phyloP scores from a whole-genome alignment of 164 flowering plant genomes.

The Magnolia changhungtana region DNA sequence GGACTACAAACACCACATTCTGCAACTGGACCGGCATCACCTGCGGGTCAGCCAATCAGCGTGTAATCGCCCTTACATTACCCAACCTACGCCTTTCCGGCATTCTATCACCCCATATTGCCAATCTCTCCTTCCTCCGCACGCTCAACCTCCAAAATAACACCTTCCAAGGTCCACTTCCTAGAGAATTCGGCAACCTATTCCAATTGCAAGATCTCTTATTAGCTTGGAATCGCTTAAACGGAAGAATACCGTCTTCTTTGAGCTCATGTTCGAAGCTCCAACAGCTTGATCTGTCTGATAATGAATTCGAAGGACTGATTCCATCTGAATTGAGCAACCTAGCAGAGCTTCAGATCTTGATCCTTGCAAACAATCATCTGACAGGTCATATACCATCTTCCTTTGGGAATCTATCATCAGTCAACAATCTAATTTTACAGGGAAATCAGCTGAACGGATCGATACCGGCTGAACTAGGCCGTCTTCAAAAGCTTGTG shows the following conservation, averaged over 20 bases:
- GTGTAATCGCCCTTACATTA: slow-evolving; percentile 32
- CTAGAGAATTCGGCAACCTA: slow-evolving; percentile 27
- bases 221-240: slow-evolving; percentile 30
- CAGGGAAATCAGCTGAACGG: slow-evolving; percentile 33
- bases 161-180: slow-evolving; percentile 32
- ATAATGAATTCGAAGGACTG: slow-evolving; percentile 32
- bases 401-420: slow-evolving; percentile 33
- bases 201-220: slow-evolving; percentile 25
- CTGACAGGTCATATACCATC: slow-evolving; percentile 40
- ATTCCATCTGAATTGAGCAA: slow-evolving; percentile 30
- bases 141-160: slow-evolving; percentile 38
- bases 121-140: slow-evolving; percentile 42
- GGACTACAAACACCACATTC: slow-evolving; percentile 22
- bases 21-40: slow-evolving; percentile 46
- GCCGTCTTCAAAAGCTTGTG: slow-evolving; percentile 15
- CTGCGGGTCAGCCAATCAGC: not conserved
- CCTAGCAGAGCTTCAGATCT: slow-evolving; percentile 26
- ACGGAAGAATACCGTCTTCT: slow-evolving; percentile 32
- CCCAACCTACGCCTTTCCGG: slow-evolving; percentile 23
- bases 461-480: slow-evolving; percentile 32
- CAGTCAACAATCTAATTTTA: slow-evolving; percentile 24
- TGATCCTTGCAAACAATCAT: slow-evolving; percentile 29
- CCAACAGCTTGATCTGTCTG: slow-evolving; percentile 21
- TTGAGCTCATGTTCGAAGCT: slow-evolving; percentile 24
- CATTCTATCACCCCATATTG: slow-evolving; percentile 32